Evolutionary conservation across 805 yeast genomes (phyloP), one percentile per base, ranked within the genome.

Genomic region (Clavispora phyllophila): DNA sequence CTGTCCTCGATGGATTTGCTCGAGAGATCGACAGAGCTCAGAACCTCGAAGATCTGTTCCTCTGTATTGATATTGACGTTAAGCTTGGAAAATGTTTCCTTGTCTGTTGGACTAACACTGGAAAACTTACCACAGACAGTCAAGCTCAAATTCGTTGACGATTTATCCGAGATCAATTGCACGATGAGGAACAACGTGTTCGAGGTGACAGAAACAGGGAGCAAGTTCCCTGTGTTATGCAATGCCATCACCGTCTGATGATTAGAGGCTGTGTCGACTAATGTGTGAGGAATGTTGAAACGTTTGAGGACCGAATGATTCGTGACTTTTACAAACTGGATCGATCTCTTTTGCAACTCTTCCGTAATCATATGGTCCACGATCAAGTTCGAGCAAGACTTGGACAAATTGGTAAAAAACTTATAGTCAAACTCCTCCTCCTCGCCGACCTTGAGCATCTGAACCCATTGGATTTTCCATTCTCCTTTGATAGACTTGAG

Each of bases 381-480:
- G 38, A 78, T 64, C 58, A 66, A 63, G 20, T 75, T 73, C 1
- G 78, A 72, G 25, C 81, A 66, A 5, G 62, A 43, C 15, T 66
- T 68, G 0, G 76, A 63, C 24, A 78, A 57, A 9, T 62, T 60
- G 26, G 61, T 53, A 47, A 75, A 65, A 45, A 68, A 68, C 14
- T 54, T 53, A 46, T 65, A 68, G 41, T 58, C 55, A 17, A 59
- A 47, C 17, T 43, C 50, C 12, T 47, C 51, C 12, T 39, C 35
- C 9, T 33, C 48, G 20, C 46, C 47, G 32, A 51, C 44, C 22
- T 48, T 42, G 14, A 68, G 45, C 13, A 61, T 55, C 38, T 70
- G 72, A 14, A 66, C 62, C 82, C 81, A 78, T 40, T 70, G 71
- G n/a, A 78, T 57, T 20, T 66, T 63, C 82, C 84, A 78, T 41